Conservation (phyloP, 169 alveolate genomes). For the Besnoitia besnoiti region DNA sequence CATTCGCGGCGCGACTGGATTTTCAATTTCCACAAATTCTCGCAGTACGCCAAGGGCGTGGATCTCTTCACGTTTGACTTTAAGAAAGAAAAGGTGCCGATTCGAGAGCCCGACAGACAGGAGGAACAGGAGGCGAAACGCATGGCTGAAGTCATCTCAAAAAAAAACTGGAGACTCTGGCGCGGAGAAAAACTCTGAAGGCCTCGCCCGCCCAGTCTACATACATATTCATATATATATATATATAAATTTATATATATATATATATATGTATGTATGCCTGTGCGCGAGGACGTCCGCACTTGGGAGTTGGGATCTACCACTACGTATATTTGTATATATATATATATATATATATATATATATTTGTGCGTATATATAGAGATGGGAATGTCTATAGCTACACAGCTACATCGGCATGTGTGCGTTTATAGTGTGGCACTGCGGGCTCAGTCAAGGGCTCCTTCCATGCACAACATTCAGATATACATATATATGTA, state of each 20-base stretch:
- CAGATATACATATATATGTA: too few species aligned
- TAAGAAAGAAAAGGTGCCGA: background rate
- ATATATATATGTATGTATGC: background rate
- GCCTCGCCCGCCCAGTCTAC: background rate
- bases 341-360: background rate
- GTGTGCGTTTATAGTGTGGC: background rate
- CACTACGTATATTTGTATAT: background rate
- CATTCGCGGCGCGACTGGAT: slow-evolving; percentile 12
- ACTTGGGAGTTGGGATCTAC: background rate
- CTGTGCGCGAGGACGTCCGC: background rate
- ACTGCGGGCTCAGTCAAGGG: too few species aligned
- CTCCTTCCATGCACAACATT: too few species aligned
- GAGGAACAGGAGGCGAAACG: slow-evolving; percentile 15
- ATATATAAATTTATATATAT: background rate
- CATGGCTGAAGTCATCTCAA: background rate
- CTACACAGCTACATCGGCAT: background rate
- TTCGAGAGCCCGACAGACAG: background rate
- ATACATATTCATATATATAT: background rate
- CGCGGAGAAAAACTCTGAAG: background rate
- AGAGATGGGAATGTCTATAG: background rate
- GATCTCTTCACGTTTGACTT: background rate
- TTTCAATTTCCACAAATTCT: background rate
- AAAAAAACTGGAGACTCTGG: slow-evolving; percentile 9
- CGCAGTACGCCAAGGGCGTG: background rate
- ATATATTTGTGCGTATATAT: background rate